A percentile compares a stretch with the other conserved stretches of the same genome.
phyloP scores from a whole-genome alignment of 768 basidiomycete species.

The Galerina sulciceps region DNA sequence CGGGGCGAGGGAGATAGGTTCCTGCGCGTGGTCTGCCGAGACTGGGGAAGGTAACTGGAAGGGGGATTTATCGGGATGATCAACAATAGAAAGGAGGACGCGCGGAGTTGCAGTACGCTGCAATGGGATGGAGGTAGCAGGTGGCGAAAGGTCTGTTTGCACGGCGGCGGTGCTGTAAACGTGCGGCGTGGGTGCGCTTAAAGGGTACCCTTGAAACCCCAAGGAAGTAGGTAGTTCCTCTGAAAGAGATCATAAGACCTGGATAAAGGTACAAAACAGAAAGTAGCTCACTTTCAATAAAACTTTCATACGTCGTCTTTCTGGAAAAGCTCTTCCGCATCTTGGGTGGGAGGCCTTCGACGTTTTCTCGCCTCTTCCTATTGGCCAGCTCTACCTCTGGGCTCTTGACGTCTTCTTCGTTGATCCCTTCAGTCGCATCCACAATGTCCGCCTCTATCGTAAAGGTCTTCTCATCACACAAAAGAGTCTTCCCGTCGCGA shows the following conservation, averaged over 20 bases:
- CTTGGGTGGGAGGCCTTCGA: slow-evolving; percentile 26
- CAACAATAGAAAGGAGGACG: not conserved
- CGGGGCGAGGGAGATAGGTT: slow-evolving; percentile 14
- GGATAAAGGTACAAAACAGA: not conserved
- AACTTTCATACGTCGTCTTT: slow-evolving; percentile 19
- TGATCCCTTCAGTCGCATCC: slow-evolving; percentile 36
- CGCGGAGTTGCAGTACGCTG: not conserved
- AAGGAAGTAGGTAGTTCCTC: slow-evolving; percentile 12
- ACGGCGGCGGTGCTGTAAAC: slow-evolving; percentile 22
- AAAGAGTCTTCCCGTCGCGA: slow-evolving; percentile 21
- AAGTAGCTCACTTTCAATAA: slow-evolving; percentile 15
- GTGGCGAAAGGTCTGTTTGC: slow-evolving; percentile 23
- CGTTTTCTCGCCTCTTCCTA: slow-evolving; percentile 5
- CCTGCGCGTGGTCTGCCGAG: slow-evolving; percentile 25
- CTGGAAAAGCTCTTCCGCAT: slow-evolving; percentile 25
- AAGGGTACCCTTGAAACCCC: slow-evolving; percentile 21
- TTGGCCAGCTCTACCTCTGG: slow-evolving; percentile 1
- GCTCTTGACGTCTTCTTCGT: slow-evolving; percentile 4
- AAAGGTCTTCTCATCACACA: slow-evolving; percentile 59
- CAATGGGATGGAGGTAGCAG: slow-evolving; percentile 6
- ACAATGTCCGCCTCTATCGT: slow-evolving; percentile 59
- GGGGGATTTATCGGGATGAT: slow-evolving; percentile 15
- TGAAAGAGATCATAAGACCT: slow-evolving; percentile 1
- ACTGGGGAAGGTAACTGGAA: slow-evolving; percentile 27
- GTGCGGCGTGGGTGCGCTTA: slow-evolving; percentile 21